Evolutionary conservation across 345 rosid genomes (phyloP), one percentile per base, ranked within the genome.

Genomic region (Isatis tinctoria): DNA sequence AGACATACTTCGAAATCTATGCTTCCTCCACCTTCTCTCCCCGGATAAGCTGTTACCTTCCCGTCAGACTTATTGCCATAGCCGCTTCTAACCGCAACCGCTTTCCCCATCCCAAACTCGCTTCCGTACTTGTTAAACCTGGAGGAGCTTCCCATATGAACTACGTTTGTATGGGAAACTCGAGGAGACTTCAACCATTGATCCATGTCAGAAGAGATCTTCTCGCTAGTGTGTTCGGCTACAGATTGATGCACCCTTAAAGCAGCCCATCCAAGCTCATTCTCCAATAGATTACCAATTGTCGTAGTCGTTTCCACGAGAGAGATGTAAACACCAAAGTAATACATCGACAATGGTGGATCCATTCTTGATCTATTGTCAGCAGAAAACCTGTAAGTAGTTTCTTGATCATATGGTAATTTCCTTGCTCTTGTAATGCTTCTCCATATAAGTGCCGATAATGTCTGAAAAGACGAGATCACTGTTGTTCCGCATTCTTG

Each of bases 111-210:
- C 35, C 94, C 94, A 70, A 90, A 90, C 64, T 92, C 88, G 49
- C 54, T 68, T 35, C 85, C 92, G 1, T 90, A 92, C 82, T 73
- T 90, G 64, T 92, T 48, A 75, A 92, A 92, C 70, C 93, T 68
- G 0, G 95, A 93, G 0, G 96, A 92, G 80, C 98, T 84, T 68
- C 96, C 96, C 65, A 86, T 80, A 83, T 85, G 76, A 75, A 90
- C 80, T 58, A 82, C 0, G 8, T 12, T 49, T 22, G 30, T 10
- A 10, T 22, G 4, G 8, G 0, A 49, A 49, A 49, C 4, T 10
- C 8, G 7, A 49, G n/a, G 56, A 49, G 56, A 49, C 8, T 49
- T 49, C 14, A 22, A 49, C 14, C n/a, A 20, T 20, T 2, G 56
- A 2, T 49, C 30, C 56, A 49, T 10, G 30, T 49, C 30, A 4